phyloP scores from a whole-genome alignment of 768 basidiomycete species.

The Boletus reticuloceps region DNA sequence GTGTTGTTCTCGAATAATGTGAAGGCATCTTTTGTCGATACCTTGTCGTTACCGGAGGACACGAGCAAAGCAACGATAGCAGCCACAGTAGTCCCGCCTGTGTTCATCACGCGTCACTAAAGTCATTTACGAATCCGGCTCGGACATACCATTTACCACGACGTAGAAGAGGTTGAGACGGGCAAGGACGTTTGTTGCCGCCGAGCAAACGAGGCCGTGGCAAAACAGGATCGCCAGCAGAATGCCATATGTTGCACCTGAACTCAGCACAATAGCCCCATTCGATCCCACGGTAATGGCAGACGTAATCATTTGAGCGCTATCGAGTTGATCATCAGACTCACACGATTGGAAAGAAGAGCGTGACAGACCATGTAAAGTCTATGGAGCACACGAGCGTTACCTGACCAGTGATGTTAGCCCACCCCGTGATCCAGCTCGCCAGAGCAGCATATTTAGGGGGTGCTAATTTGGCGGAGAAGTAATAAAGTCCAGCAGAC shows the following conservation, averaged over 20 bases:
- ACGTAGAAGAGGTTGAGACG: conserved; percentile 71
- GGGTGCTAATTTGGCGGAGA: conserved; percentile 72
- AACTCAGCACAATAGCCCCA: conserved; percentile 47
- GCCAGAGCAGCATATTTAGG: conserved; percentile 58
- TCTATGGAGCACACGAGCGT: conserved; percentile 74
- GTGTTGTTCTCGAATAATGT: conserved; percentile 69
- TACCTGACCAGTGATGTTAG: conserved; percentile 70
- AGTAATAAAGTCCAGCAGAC: conserved; percentile 77
- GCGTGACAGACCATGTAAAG: conserved; percentile 52
- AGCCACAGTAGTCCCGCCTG: conserved; percentile 65
- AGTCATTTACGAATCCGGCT: not conserved
- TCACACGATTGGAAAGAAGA: not conserved
- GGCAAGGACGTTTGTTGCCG: conserved; percentile 62
- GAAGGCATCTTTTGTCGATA: conserved; percentile 68
- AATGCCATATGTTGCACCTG: conserved; percentile 67
- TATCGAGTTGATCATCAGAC: conserved; percentile 12
- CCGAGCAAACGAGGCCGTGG: conserved; percentile 72
- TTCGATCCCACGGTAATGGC: conserved; percentile 62
- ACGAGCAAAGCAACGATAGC: conserved; percentile 61
- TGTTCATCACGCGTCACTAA: not conserved
- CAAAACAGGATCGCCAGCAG: conserved; percentile 58
- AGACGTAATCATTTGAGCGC: conserved; percentile 76
- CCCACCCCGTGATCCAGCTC: conserved; percentile 62
- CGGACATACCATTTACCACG: conserved; percentile 52
- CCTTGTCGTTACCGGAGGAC: conserved; percentile 50